These are phyloP conservation scores for Fusarium pseudocircinatum DNA, from an alignment of 2,329 filamentous ascomycete genomes.

Conservation along the genomic window DNA sequence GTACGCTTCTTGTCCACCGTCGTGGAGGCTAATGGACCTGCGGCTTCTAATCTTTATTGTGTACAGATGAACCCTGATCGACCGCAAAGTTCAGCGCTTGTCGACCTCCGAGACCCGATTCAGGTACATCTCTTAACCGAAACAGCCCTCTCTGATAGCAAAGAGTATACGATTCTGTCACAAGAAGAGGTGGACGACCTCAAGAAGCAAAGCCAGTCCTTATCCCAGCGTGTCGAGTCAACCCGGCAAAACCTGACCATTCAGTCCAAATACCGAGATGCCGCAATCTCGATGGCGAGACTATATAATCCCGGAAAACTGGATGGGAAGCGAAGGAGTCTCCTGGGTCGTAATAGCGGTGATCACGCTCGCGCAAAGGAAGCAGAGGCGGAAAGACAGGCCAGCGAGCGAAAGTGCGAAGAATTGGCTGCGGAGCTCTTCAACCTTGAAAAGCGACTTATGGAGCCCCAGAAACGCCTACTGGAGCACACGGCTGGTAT, in stretches of 20 bases:
- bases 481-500: constrained; percentile 93
- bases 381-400: constrained; percentile 78
- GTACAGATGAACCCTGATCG: constrained; percentile 60
- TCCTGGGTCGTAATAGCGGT: constrained; percentile 62
- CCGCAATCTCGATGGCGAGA: constrained; percentile 84
- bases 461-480: constrained; percentile 78
- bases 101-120: constrained; percentile 76
- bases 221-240: constrained; percentile 82
- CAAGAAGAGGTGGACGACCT: constrained; percentile 91
- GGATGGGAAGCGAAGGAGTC: constrained; percentile 59
- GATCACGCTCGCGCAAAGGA: constrained; percentile 62
- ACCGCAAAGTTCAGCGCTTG: constrained; percentile 64
- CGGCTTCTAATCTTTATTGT: constrained; percentile 18
- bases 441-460: constrained; percentile 78
- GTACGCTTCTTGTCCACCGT: constrained; percentile 53
- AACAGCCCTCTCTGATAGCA: constrained; percentile 90
- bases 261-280: constrained; percentile 94
- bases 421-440: constrained; percentile 84
- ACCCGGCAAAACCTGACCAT: constrained; percentile 84
- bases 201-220: constrained; percentile 83
- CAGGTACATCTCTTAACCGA: constrained; percentile 93
- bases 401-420: constrained; percentile 84
- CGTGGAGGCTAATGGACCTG: neutral
- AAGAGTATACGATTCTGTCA: constrained; percentile 83
- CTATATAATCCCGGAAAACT: constrained; percentile 72